A percentile compares a stretch with the other conserved stretches of the same genome.
These are phyloP conservation scores for Penicillium occitanis DNA, from an alignment of 2,329 filamentous ascomycete genomes.

Conservation along the genomic window DNA sequence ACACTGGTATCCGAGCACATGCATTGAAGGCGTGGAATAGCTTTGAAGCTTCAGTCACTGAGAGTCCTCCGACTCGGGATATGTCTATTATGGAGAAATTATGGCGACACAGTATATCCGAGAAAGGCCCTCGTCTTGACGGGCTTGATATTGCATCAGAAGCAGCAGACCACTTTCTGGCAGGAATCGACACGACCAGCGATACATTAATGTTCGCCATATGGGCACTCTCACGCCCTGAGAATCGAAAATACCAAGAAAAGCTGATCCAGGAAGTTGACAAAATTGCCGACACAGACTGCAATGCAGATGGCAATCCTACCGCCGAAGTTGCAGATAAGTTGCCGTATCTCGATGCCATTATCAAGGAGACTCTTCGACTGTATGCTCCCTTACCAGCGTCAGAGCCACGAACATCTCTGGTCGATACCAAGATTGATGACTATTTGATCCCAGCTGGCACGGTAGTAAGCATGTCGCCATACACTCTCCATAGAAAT, in stretches of 20 bases:
- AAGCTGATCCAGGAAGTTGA: constrained; percentile 47
- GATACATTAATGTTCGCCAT: constrained; percentile 54
- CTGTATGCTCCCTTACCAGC: constrained; percentile 53
- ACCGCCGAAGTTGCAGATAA: constrained; percentile 39
- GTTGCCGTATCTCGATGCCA: constrained; percentile 48
- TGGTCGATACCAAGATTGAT: constrained; percentile 35
- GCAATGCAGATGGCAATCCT: constrained; percentile 34
- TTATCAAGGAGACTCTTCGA: constrained; percentile 54
- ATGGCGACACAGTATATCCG: constrained; percentile 35
- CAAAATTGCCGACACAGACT: constrained; percentile 26
- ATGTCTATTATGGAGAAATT: constrained; percentile 41
- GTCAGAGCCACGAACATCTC: constrained; percentile 47
- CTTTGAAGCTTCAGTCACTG: constrained; percentile 28
- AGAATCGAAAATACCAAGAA: constrained; percentile 46
- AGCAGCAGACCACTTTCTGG: constrained; percentile 55
- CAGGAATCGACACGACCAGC: constrained; percentile 56
- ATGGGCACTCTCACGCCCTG: constrained; percentile 51
- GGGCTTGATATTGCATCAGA: constrained; percentile 55
- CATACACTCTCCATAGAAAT: constrained; percentile 39
- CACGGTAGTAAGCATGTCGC: constrained; percentile 35
- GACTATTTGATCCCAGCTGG: constrained; percentile 34
- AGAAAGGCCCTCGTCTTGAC: constrained; percentile 30
- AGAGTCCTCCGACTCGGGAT: constrained; percentile 16
- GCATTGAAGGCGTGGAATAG: constrained; percentile 39
- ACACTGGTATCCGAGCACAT: constrained; percentile 52